Conservation (phyloP, 768 basidiomycete species). For the Erythrobasidium yunnanense region DNA sequence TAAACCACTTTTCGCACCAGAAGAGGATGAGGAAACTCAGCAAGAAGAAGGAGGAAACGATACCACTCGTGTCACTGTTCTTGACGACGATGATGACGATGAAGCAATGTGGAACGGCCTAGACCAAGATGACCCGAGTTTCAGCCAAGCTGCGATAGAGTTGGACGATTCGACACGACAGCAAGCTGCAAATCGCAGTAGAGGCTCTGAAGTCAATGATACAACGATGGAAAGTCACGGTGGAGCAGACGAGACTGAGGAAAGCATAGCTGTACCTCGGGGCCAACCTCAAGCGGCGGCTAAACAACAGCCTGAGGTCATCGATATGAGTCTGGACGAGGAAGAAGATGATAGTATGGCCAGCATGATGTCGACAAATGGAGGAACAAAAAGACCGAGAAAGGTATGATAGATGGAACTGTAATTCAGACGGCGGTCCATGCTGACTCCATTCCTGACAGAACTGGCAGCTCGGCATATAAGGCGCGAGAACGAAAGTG, state of each 20-base stretch:
- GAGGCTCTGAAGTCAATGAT: not conserved
- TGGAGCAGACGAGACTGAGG: not conserved
- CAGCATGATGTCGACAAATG: not conserved
- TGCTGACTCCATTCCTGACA: too few relatives aligned
- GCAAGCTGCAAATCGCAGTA: not conserved
- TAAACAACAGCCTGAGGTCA: not conserved
- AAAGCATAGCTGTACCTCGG: not conserved
- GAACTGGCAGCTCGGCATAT: too few relatives aligned
- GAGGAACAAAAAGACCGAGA: conserved; percentile 6
- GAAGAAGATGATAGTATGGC: not conserved
- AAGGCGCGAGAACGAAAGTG: too few relatives aligned
- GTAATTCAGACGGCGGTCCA: too few relatives aligned
- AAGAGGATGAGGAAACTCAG: not conserved
- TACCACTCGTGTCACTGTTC: not conserved
- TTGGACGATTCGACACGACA: not conserved
- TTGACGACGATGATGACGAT: conserved; percentile 19
- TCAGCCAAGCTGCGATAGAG: conserved; percentile 11
- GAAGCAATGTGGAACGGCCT: conserved; percentile 18
- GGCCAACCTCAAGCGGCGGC: not conserved
- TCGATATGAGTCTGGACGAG: conserved; percentile 14
- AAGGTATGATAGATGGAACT: conserved; percentile 1
- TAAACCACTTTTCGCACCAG: too few relatives aligned
- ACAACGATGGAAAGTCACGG: not conserved
- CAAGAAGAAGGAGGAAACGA: not conserved
- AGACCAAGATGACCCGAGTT: conserved; percentile 9